A percentile compares a stretch with the other conserved stretches of the same genome.
Evolutionary conservation across 768 basidiomycete genomes (phyloP).

Genomic region (Kwoniella mangroviensis): DNA sequence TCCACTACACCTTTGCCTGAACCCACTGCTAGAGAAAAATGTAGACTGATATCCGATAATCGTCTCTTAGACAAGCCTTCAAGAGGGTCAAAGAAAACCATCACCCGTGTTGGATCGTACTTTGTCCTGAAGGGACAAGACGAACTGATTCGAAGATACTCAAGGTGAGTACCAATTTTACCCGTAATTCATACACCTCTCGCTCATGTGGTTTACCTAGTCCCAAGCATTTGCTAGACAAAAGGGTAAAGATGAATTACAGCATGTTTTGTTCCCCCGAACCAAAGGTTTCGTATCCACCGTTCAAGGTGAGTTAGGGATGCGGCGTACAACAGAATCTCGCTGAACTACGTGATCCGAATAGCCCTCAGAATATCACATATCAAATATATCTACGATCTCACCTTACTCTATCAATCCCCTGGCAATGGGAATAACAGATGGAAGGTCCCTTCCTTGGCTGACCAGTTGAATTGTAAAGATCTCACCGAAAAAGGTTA

Average conservation of each 20-base stretch:
- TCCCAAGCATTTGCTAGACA: constrained; percentile 36
- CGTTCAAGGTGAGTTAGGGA: constrained; percentile 32
- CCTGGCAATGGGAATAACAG: constrained; percentile 11
- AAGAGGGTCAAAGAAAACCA: constrained; percentile 31
- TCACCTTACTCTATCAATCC: constrained; percentile 38
- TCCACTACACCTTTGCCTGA: not conserved
- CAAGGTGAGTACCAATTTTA: constrained; percentile 13
- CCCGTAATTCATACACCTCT: not conserved
- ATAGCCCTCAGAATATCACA: constrained; percentile 41
- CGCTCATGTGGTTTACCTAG: constrained; percentile 7
- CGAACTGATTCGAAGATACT: constrained; percentile 36
- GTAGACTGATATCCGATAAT: constrained; percentile 2
- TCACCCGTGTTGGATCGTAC: constrained; percentile 42
- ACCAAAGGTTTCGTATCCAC: constrained; percentile 45
- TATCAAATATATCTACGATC: constrained; percentile 43
- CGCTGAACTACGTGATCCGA: not conserved
- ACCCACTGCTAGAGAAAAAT: not conserved
- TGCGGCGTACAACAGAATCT: not conserved
- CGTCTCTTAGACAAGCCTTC: constrained; percentile 35
- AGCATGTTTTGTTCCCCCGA: constrained; percentile 37
- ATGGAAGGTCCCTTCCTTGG: constrained; percentile 25
- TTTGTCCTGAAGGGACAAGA: constrained; percentile 48
- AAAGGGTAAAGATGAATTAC: constrained; percentile 29
- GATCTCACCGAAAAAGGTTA: constrained; percentile 40
- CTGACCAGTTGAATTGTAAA: constrained; percentile 26